Percentiles rank a stretch among this genome's conserved stretches.
Evolutionary conservation across 257 asterid genomes (phyloP).

Genomic region (Osmanthus fragrans): DNA sequence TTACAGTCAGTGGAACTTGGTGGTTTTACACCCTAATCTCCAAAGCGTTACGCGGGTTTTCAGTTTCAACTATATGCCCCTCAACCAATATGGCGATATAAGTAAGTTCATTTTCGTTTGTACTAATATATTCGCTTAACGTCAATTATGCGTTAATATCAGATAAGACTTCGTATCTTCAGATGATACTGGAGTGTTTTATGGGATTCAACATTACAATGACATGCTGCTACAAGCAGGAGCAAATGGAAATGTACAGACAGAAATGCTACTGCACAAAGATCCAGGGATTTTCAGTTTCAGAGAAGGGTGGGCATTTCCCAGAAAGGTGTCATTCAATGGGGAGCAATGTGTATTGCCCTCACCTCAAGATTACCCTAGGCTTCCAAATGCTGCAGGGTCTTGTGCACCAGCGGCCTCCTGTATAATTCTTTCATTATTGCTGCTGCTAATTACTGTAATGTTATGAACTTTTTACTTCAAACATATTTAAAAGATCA

Average conservation of each 20-base stretch:
- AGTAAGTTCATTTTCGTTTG: constrained; percentile 40
- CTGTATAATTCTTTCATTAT: constrained; percentile 2
- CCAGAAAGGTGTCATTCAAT: constrained; percentile 64
- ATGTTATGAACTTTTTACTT: constrained; percentile 16
- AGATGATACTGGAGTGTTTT: constrained; percentile 80
- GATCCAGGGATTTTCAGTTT: constrained; percentile 52
- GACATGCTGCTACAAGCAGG: constrained; percentile 76
- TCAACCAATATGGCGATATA: constrained; percentile 51
- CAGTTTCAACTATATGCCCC: constrained; percentile 85
- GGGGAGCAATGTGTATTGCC: constrained; percentile 82
- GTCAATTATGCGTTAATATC: background rate
- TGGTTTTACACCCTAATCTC: constrained; percentile 73
- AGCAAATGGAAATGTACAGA: constrained; percentile 64
- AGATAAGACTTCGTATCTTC: background rate
- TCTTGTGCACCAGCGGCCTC: constrained; percentile 16
- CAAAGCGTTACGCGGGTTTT: constrained; percentile 53
- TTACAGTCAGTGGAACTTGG: constrained; percentile 73
- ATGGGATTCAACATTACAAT: constrained; percentile 63
- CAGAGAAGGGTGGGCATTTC: constrained; percentile 79
- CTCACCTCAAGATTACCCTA: constrained; percentile 57
- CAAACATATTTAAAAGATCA: background rate
- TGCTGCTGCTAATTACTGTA: constrained; percentile 16
- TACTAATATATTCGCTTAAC: background rate
- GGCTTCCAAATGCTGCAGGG: constrained; percentile 47
- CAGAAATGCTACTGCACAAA: constrained; percentile 63